A percentile compares a stretch with the other conserved stretches of the same genome.
These are phyloP conservation scores for Graphilbum sp. DNA, from an alignment of 2,329 filamentous ascomycete genomes.

Conservation along the genomic window DNA sequence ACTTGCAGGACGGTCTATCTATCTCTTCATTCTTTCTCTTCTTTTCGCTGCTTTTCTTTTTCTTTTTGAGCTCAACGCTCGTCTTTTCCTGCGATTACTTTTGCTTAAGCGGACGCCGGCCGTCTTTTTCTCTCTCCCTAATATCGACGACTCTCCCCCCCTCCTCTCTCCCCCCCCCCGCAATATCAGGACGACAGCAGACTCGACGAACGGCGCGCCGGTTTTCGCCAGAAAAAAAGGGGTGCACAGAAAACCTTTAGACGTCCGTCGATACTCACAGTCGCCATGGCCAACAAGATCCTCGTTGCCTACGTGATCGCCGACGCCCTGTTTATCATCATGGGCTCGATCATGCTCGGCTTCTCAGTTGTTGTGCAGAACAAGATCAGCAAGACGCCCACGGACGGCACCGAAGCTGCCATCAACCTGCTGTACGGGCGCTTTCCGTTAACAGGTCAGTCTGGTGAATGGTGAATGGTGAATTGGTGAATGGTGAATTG, in stretches of 20 bases:
- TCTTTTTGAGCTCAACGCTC: neutral
- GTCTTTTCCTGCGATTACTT: neutral
- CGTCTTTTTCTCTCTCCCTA: neutral
- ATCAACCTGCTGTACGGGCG: slow-evolving; percentile 34
- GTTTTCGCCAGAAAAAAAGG: too few species aligned
- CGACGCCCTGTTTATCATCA: slow-evolving; percentile 34
- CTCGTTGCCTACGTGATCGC: slow-evolving; percentile 30
- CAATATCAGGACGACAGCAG: neutral
- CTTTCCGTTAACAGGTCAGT: slow-evolving; percentile 33
- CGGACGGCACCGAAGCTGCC: slow-evolving; percentile 30
- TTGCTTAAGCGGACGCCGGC: slow-evolving; percentile 2
- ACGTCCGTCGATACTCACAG: neutral
- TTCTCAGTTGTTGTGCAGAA: slow-evolving; percentile 37
- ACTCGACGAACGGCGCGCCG: too few species aligned
- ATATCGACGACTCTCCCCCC: too few species aligned
- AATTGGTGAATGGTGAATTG: neutral
- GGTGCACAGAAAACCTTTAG: too few species aligned
- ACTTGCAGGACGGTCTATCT: neutral
- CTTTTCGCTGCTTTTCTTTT: neutral
- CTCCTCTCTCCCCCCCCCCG: too few species aligned
- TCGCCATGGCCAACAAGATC: slow-evolving; percentile 36
- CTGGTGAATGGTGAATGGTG: neutral
- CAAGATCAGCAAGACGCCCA: slow-evolving; percentile 24
- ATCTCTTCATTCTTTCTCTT: neutral
- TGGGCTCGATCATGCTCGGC: slow-evolving; percentile 36